Evolutionary conservation across 352 stramenopile species (phyloP).

Genomic region (Phytophthora nicotianae): DNA sequence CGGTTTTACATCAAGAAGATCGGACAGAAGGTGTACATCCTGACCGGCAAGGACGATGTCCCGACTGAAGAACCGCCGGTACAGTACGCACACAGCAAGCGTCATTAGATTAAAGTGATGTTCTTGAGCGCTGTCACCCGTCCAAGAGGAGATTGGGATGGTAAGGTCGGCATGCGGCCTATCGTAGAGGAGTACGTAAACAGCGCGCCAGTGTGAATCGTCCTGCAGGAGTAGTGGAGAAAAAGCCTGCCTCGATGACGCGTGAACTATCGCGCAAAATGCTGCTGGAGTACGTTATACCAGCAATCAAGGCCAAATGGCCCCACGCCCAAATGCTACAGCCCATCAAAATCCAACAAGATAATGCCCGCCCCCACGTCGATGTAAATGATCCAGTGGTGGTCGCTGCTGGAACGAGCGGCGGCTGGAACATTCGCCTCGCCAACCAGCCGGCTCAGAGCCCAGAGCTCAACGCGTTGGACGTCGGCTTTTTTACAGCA

Average conservation of each 20-base stretch:
- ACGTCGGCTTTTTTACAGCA: not conserved
- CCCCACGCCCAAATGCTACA: not conserved
- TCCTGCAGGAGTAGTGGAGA: not conserved
- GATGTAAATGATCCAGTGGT: not conserved
- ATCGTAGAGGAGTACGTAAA: constrained; percentile 1
- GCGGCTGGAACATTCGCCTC: not conserved
- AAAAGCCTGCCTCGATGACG: not conserved
- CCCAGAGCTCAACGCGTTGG: not conserved
- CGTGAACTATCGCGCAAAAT: not conserved
- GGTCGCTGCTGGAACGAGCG: not conserved
- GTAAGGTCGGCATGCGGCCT: constrained; percentile 7
- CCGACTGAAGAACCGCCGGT: not conserved
- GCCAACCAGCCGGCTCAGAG: not conserved
- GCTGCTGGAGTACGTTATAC: not conserved
- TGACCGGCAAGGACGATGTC: constrained; percentile 12
- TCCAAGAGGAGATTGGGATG: not conserved
- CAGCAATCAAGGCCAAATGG: not conserved
- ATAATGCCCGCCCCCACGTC: not conserved
- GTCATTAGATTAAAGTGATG: not conserved
- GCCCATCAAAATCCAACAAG: not conserved
- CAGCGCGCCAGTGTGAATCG: not conserved
- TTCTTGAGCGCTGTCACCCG: constrained; percentile 9
- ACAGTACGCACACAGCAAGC: constrained; percentile 5
- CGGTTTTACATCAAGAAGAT: constrained; percentile 17
- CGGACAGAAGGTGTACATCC: constrained; percentile 1